phyloP scores from a whole-genome alignment of 169 alveolate genomes.

The Ichthyophthirius multifiliis region DNA sequence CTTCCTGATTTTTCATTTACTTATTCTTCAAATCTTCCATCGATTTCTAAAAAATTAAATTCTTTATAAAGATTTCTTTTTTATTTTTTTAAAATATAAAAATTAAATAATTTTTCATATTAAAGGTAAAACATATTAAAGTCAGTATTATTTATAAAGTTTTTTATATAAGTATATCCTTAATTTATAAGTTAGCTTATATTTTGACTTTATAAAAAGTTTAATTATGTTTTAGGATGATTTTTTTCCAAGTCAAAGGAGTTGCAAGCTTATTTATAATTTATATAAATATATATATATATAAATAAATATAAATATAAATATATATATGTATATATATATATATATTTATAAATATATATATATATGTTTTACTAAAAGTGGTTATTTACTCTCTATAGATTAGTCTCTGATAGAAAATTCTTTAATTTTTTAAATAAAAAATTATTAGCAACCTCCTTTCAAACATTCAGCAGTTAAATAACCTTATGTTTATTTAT shows the following conservation, averaged over 20 bases:
- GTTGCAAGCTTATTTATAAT: background rate
- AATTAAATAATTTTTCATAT: background rate
- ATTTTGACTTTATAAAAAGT: background rate
- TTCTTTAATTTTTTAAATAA: background rate
- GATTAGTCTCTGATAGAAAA: background rate
- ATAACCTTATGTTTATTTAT: background rate
- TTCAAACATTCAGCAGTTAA: background rate
- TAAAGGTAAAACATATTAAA: background rate
- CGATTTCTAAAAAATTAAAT: background rate
- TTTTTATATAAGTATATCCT: background rate
- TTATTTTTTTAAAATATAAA: background rate
- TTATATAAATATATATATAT: background rate
- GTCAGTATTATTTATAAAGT: background rate
- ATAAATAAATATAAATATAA: background rate
- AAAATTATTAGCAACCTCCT: background rate
- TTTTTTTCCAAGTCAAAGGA: background rate
- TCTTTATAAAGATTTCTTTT: background rate
- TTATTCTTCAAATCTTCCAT: constrained; percentile 6
- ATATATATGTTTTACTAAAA: background rate
- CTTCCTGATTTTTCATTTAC: background rate
- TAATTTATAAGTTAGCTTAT: background rate
- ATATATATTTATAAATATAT: too few species aligned
- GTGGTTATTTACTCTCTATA: background rate
- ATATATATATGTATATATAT: too few species aligned
- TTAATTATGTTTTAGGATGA: background rate